Conservation (phyloP, 371 early-diverging fungal species). For the Apophysomyces variabilis region DNA sequence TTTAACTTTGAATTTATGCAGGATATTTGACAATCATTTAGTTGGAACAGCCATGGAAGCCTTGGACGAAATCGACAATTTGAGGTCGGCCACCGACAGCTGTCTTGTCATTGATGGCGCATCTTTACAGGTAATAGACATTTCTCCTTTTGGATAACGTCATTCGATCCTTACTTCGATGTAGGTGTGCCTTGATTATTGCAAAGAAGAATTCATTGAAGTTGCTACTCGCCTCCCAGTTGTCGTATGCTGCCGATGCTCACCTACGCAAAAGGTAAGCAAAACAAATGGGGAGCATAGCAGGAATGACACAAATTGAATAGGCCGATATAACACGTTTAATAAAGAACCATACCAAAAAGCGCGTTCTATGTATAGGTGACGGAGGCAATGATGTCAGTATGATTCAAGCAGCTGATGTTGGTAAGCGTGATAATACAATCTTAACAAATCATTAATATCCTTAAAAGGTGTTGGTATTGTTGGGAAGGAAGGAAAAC, state of each 20-base stretch:
- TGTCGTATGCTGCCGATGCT: conserved; percentile 98
- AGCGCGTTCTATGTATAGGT: conserved; percentile 93
- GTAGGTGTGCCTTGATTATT: conserved; percentile 72
- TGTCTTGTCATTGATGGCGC: conserved; percentile 98
- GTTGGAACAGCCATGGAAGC: conserved; percentile 63
- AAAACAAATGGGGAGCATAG: not conserved
- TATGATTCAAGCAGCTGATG: conserved; percentile 99
- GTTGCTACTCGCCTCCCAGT: conserved; percentile 81
- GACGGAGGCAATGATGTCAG: conserved; percentile 99
- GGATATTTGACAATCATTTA: conserved; percentile 19
- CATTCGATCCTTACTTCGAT: conserved; percentile 6
- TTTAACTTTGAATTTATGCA: not conserved
- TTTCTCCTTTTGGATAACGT: not conserved
- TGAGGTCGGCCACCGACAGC: conserved; percentile 69
- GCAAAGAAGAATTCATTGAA: conserved; percentile 83
- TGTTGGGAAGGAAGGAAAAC: conserved; percentile 98
- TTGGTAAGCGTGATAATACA: conserved; percentile 61
- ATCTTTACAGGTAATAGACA: conserved; percentile 72
- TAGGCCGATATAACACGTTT: conserved; percentile 91
- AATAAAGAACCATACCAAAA: conserved; percentile 79
- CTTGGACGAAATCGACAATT: conserved; percentile 67
- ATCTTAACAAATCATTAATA: not conserved
- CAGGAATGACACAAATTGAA: not conserved
- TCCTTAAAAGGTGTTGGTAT: conserved; percentile 82
- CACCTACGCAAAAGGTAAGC: conserved; percentile 96